Evolutionary conservation across 2,329 filamentous ascomycete genomes (phyloP).

Genomic region (Talaromyces albobiverticillius): DNA sequence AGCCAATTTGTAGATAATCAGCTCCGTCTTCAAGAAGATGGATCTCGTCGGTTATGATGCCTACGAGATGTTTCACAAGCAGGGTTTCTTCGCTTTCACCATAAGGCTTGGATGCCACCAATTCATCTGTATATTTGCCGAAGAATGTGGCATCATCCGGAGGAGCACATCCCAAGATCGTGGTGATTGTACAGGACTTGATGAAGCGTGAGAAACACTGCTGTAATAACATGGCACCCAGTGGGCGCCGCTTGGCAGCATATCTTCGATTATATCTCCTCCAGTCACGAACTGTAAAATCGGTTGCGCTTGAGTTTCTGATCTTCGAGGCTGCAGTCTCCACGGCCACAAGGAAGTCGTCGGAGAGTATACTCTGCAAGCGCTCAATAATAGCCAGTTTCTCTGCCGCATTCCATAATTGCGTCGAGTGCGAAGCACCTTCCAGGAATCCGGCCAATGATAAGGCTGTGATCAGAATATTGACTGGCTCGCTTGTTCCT

Average conservation of each 20-base stretch:
- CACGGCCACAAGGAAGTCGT: conserved; percentile 78
- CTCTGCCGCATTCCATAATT: conserved; percentile 77
- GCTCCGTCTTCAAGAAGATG: conserved; percentile 81
- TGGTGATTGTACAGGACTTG: conserved; percentile 71
- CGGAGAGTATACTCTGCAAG: conserved; percentile 72
- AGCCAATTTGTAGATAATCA: conserved; percentile 84
- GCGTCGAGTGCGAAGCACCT: conserved; percentile 71
- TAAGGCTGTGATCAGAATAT: conserved; percentile 72
- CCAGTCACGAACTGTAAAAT: conserved; percentile 75
- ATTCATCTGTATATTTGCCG: conserved; percentile 62
- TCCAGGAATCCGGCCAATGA: conserved; percentile 89
- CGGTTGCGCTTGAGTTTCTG: conserved; percentile 69
- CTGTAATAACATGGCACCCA: conserved; percentile 89
- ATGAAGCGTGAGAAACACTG: conserved; percentile 84
- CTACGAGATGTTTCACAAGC: conserved; percentile 59
- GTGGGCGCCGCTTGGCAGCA: conserved; percentile 70
- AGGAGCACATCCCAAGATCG: conserved; percentile 62
- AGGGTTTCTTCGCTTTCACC: conserved; percentile 36
- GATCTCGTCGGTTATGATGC: conserved; percentile 78
- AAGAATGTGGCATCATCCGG: conserved; percentile 65
- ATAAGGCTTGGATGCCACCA: neutral
- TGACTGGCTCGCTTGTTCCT: conserved; percentile 52
- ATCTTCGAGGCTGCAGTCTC: conserved; percentile 90
- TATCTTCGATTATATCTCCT: conserved; percentile 83
- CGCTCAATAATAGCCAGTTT: conserved; percentile 70